Base-by-base conservation (phyloP, 257 asterid species). In the Apocynum venetum region DNA sequence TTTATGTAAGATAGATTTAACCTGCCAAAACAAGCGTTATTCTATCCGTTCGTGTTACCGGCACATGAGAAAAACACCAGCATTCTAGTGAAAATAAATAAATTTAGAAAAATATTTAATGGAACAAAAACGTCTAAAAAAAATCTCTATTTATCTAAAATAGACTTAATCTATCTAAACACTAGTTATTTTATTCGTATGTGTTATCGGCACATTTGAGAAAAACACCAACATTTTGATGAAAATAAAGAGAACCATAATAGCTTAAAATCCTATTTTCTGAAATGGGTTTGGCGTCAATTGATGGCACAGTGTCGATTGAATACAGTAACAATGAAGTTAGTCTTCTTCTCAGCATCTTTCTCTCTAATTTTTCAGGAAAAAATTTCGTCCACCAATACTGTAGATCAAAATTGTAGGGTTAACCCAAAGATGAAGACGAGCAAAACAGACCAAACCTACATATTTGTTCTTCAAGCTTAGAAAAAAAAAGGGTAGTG, bases 341-440 rank as follows among this genome's bases (percentile, higher is more conserved):
- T 56, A 91, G 63, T 80, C 89, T 85, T 83, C 91, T 89, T 80
- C 91, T 85, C 87, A 89, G 81, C 97, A 93, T 92, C 78, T 87
- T 78, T 47, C 48, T 35, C 25, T 4, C 1, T 20, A 17, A 70
- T n/a, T 31, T 55, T 55, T 55, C 61, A n/a, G 64, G 64, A 20
- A 2, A 57, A 57, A 6, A 10, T 57, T 57, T 57, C 35, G 35
- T 19, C 64, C 20, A 41, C 35, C 14, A 40, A 67, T 67, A 41
- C 3, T 7, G 35, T 17, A 41, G 72, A 46, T 67, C 47, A 44
- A 20, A 67, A 8, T 6, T 20, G 49, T 17, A 41, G 6, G 64
- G 2, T n/a, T 57, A 1, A 57, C 11, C 64, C 64, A 57, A 57
- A 17, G 20, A 65, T 31, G 2, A 20, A 15, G 70, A 64, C 17